These are phyloP conservation scores for Colletotrichum echinochloae DNA, from an alignment of 2,329 filamentous ascomycete species.

Conservation along the genomic window DNA sequence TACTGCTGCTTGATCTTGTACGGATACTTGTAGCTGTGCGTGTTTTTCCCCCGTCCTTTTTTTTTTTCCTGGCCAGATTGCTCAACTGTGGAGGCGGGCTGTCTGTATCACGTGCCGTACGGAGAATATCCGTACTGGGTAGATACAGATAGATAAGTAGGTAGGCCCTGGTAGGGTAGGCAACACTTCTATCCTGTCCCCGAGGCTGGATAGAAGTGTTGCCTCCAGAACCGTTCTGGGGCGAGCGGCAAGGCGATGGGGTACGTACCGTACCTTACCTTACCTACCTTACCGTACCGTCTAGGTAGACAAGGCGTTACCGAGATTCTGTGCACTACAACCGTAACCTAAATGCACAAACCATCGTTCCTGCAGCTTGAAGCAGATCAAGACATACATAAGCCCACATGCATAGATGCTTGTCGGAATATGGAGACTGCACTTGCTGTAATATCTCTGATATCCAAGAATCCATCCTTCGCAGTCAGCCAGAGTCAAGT, in stretches of 20 bases:
- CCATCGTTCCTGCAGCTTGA: constrained; percentile 29
- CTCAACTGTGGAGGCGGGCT: too few relatives aligned
- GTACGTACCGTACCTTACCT: neutral
- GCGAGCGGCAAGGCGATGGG: too few relatives aligned
- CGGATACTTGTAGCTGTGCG: constrained; percentile 13
- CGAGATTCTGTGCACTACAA: neutral
- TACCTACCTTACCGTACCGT: too few relatives aligned
- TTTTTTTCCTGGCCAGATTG: neutral
- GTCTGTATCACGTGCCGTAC: too few relatives aligned
- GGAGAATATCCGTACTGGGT: too few relatives aligned
- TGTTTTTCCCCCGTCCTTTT: too few relatives aligned
- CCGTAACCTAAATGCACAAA: neutral
- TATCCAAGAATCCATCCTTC: neutral
- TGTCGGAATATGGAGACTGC: too few relatives aligned
- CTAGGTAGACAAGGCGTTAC: neutral
- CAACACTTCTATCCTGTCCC: too few relatives aligned
- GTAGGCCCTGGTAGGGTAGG: too few relatives aligned
- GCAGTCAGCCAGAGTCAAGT: neutral
- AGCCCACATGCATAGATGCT: neutral
- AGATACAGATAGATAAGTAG: too few relatives aligned
- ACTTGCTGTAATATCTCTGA: neutral
- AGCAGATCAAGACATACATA: constrained; percentile 12
- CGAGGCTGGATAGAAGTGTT: neutral
- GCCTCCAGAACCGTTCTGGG: neutral
- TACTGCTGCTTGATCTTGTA: too few relatives aligned